These are phyloP conservation scores for Rhynchosporium secalis DNA, from an alignment of 2,329 filamentous ascomycete genomes.

Conservation along the genomic window DNA sequence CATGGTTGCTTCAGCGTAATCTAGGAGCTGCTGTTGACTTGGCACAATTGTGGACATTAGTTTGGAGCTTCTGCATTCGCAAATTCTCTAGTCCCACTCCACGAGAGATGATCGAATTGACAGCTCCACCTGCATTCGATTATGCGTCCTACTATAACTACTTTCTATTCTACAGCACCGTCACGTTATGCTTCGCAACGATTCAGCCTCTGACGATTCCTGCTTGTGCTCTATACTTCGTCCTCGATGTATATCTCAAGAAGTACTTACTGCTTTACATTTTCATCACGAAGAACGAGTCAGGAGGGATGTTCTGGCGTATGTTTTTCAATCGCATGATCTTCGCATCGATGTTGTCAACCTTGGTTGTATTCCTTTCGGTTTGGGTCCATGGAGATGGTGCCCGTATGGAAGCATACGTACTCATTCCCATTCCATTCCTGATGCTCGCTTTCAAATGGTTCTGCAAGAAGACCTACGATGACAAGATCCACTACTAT, in stretches of 20 bases:
- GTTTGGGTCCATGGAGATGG: conserved; percentile 69
- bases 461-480: conserved; percentile 76
- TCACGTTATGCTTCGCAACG: conserved; percentile 79
- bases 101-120: conserved; percentile 86
- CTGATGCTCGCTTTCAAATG: conserved; percentile 82
- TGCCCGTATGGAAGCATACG: conserved; percentile 60
- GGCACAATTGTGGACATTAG: conserved; percentile 80
- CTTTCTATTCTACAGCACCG: conserved; percentile 90
- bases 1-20: conserved; percentile 89
- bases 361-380: conserved; percentile 75
- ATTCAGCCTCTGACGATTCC: conserved; percentile 86
- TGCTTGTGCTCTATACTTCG: conserved; percentile 86
- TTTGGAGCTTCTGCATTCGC: conserved; percentile 81
- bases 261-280: conserved; percentile 95
- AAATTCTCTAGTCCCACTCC: conserved; percentile 87
- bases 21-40: conserved; percentile 91
- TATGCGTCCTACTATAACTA: conserved; percentile 98
- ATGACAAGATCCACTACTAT: conserved; percentile 79
- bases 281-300: conserved; percentile 95
- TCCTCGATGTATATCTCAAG: conserved; percentile 83
- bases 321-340: conserved; percentile 90
- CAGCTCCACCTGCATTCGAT: conserved; percentile 88
- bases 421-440: conserved; percentile 73
- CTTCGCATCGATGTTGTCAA: conserved; percentile 76
- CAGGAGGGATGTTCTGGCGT: conserved; percentile 89